A percentile compares a stretch with the other conserved stretches of the same genome.
Conservation (phyloP, 1,139 yeast genomes). For the Candida mesenterica region DNA sequence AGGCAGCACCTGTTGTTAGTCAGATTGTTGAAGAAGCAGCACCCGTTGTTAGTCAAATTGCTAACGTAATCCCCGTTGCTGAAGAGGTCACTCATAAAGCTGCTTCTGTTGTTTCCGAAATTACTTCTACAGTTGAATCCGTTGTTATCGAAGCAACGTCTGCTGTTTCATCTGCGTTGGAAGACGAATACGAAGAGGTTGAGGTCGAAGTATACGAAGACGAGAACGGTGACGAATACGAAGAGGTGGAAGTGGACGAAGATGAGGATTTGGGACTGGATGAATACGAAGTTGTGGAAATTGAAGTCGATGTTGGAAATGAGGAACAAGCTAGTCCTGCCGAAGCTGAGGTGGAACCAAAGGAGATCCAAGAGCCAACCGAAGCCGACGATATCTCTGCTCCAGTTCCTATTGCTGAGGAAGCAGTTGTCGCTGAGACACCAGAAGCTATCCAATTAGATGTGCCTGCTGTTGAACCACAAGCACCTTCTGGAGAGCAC, state of each 20-base stretch:
- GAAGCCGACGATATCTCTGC: constrained; percentile 1
- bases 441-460: constrained; percentile 12
- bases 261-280: not conserved
- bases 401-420: constrained; percentile 8
- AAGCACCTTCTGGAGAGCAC: constrained; percentile 2
- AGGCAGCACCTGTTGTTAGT: constrained; percentile 2
- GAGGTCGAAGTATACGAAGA: not conserved
- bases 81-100: constrained; percentile 1
- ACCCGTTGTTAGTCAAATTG: constrained; percentile 2
- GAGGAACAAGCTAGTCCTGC: constrained; percentile 9
- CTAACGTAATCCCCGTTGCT: too few relatives aligned
- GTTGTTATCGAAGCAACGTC: not conserved
- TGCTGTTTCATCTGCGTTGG: not conserved
- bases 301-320: constrained; percentile 14
- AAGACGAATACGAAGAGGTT: not conserved
- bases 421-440: constrained; percentile 10
- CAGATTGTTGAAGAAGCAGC: not conserved
- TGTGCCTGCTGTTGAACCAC: constrained; percentile 7
- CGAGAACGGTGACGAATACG: not conserved
- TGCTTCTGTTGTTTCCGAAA: constrained; percentile 3
- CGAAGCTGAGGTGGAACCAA: constrained; percentile 3
- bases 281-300: constrained; percentile 6
- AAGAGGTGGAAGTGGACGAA: not conserved
- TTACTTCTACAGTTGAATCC: not conserved
- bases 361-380: constrained; percentile 2